Conservation (phyloP, 208 protist species). For the Acanthamoeba triangularis region DNA sequence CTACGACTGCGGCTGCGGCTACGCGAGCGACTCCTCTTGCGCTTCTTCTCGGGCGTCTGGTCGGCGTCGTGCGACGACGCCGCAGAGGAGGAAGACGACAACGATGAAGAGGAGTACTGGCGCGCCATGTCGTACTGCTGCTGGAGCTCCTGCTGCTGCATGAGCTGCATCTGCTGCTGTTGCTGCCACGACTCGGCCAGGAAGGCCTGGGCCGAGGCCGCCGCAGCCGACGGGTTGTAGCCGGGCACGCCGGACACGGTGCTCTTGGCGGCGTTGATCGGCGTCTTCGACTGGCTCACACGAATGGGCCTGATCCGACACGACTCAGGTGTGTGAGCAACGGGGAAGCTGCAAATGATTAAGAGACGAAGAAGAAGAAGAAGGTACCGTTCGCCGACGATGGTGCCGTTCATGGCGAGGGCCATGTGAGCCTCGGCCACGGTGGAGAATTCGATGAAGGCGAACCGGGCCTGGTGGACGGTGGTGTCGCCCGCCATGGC, state of each 20-base stretch:
- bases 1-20: slow-evolving; percentile 21
- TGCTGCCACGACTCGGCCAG: neutral
- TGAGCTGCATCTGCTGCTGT: neutral
- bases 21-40: slow-evolving; percentile 42
- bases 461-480: slow-evolving; percentile 38
- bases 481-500: slow-evolving; percentile 51
- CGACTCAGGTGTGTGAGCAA: too few species aligned
- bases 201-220: neutral
- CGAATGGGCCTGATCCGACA: neutral
- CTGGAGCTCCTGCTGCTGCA: neutral
- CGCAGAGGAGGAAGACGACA: neutral
- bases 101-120: neutral
- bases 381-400: neutral
- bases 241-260: neutral
- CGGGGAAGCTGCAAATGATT: neutral
- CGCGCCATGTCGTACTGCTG: neutral
- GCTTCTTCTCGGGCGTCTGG: neutral
- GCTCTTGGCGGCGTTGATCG: neutral
- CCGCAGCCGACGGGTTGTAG: neutral
- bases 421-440: neutral
- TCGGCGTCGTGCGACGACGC: neutral
- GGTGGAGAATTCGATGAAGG: slow-evolving; percentile 64
- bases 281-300: slow-evolving; percentile 58
- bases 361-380: neutral
- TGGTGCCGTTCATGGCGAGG: slow-evolving; percentile 23